Conservation (phyloP, 257 asterid genomes). For the Voacanga thouarsii region DNA sequence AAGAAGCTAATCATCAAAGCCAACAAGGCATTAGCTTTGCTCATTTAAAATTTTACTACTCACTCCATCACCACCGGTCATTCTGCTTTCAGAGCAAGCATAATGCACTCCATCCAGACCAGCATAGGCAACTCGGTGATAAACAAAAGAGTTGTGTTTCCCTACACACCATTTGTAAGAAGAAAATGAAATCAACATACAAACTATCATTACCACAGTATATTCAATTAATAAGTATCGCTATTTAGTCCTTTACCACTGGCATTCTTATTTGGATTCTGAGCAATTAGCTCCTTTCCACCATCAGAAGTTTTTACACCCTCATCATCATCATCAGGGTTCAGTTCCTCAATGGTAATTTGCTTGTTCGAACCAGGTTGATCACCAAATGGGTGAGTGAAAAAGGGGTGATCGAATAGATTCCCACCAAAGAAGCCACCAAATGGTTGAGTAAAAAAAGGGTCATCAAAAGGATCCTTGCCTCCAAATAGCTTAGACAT, state of each 20-base stretch:
- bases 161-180: slow-evolving; percentile 33
- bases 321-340: slow-evolving; percentile 46
- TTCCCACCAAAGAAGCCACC: slow-evolving; percentile 46
- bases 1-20: background rate
- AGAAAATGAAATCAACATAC: background rate
- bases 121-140: slow-evolving; percentile 59
- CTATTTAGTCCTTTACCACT: slow-evolving; percentile 27
- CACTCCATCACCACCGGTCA: slow-evolving; percentile 77
- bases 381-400: slow-evolving; percentile 34
- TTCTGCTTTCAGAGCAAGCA: slow-evolving; percentile 56
- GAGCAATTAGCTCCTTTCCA: slow-evolving; percentile 39
- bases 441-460: slow-evolving; percentile 63
- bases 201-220: background rate
- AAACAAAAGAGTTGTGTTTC: slow-evolving; percentile 39
- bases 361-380: slow-evolving; percentile 37
- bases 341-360: slow-evolving; percentile 62
- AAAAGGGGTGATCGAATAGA: slow-evolving; percentile 30
- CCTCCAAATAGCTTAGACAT: slow-evolving; percentile 79
- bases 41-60: slow-evolving; percentile 23
- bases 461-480: slow-evolving; percentile 70
- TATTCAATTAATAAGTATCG: background rate
- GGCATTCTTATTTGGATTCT: slow-evolving; percentile 27
- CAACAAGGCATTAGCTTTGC: background rate
- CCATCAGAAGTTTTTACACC: slow-evolving; percentile 33
- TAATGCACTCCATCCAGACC: slow-evolving; percentile 58